Percentiles rank a stretch among this genome's conserved stretches.
Evolutionary conservation across 1,284 basidiomycete genomes (phyloP).

Genomic region (Puccinia triticina): DNA sequence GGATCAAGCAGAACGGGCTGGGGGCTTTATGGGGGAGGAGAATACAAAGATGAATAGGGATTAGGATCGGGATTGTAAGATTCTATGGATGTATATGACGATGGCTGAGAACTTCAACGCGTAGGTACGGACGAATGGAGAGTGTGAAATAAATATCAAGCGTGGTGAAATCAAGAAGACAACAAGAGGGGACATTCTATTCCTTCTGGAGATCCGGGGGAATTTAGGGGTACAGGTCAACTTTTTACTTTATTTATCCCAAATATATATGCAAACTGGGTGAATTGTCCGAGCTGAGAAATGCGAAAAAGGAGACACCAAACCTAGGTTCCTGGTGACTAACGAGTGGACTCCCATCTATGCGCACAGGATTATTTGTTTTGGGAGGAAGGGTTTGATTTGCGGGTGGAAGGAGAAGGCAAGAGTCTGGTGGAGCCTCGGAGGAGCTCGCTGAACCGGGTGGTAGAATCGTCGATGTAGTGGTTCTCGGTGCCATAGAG

Average conservation of each 20-base stretch:
- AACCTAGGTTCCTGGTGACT: neutral
- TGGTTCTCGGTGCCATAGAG: conserved; percentile 40
- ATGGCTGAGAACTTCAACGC: neutral
- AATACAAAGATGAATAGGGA: neutral
- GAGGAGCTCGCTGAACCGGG: conserved; percentile 18
- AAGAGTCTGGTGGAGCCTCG: conserved; percentile 12
- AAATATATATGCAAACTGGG: neutral
- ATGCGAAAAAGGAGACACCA: neutral
- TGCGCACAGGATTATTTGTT: neutral
- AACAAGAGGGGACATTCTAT: neutral
- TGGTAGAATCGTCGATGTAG: conserved; percentile 10
- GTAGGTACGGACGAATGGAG: neutral
- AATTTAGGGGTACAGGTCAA: neutral
- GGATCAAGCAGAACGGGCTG: neutral
- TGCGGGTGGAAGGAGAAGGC: neutral
- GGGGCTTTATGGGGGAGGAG: neutral
- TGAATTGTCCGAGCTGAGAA: neutral
- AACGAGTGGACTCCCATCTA: neutral
- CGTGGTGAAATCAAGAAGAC: neutral
- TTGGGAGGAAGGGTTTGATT: neutral
- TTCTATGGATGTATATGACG: neutral
- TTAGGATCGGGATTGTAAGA: neutral
- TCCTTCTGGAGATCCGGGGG: neutral
- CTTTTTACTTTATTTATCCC: neutral
- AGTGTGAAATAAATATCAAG: neutral